Percentiles rank a stretch among this genome's conserved stretches.
These are phyloP conservation scores for Penicillium maclennaniae DNA, from an alignment of 495 filamentous ascomycete species.

Conservation along the genomic window DNA sequence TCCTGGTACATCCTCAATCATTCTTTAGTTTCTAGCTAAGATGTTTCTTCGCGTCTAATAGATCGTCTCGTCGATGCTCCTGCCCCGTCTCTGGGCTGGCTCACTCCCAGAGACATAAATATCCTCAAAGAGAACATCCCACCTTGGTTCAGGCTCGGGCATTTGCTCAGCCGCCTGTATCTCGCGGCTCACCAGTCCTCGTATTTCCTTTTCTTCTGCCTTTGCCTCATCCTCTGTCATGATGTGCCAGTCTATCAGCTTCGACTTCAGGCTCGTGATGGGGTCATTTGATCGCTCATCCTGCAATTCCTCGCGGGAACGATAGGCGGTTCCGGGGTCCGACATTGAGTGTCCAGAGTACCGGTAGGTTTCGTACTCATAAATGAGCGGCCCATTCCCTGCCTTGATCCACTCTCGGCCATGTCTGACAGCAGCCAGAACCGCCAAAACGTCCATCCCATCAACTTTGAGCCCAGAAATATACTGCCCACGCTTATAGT, in stretches of 20 bases:
- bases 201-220: constrained; percentile 79
- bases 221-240: constrained; percentile 85
- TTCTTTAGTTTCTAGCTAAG: neutral
- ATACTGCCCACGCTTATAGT: constrained; percentile 97
- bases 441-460: constrained; percentile 93
- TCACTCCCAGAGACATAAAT: constrained; percentile 86
- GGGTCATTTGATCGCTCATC: constrained; percentile 81
- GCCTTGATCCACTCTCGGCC: constrained; percentile 70
- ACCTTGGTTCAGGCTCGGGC: constrained; percentile 64
- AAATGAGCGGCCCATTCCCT: constrained; percentile 79
- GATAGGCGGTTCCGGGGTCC: constrained; percentile 90
- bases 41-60: constrained; percentile 4
- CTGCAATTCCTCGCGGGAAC: constrained; percentile 90
- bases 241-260: constrained; percentile 84
- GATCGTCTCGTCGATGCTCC: constrained; percentile 20
- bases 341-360: constrained; percentile 96
- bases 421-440: constrained; percentile 80
- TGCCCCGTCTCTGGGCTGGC: constrained; percentile 42
- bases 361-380: constrained; percentile 92
- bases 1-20: neutral
- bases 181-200: constrained; percentile 71
- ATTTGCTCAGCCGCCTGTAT: constrained; percentile 79
- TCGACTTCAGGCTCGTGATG: constrained; percentile 85
- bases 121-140: constrained; percentile 79
- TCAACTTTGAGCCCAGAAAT: constrained; percentile 94